These are phyloP conservation scores for Petasospora fabianii DNA, from an alignment of 1,139 yeast species.

Conservation along the genomic window DNA sequence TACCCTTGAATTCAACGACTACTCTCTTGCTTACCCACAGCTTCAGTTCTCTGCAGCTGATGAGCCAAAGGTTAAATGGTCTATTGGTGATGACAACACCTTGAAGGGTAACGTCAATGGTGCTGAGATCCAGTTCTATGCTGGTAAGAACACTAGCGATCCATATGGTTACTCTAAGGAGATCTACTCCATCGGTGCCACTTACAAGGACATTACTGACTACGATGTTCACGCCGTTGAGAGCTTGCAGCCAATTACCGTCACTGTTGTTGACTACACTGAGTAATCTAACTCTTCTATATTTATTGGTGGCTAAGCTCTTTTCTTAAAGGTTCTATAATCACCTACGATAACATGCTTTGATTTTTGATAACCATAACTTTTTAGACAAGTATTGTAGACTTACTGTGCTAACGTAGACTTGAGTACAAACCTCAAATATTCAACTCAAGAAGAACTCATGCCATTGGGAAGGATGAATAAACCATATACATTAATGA, in stretches of 20 bases:
- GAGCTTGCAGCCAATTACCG: slow-evolving; percentile 1
- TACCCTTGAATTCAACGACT: slow-evolving; percentile 1
- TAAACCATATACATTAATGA: too few species aligned
- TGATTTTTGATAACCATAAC: too few species aligned
- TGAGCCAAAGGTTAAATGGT: slow-evolving; percentile 9
- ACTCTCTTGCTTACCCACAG: slow-evolving; percentile 6
- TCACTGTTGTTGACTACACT: too few species aligned
- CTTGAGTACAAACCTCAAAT: too few species aligned
- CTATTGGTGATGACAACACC: neutral
- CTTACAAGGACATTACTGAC: neutral
- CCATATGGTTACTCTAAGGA: slow-evolving; percentile 26
- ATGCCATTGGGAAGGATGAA: too few species aligned
- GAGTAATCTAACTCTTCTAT: too few species aligned
- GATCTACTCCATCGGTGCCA: slow-evolving; percentile 10
- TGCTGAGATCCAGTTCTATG: slow-evolving; percentile 6
- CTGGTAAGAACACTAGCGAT: slow-evolving; percentile 11
- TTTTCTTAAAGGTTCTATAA: too few species aligned
- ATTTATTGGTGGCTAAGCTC: too few species aligned
- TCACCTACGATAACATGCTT: too few species aligned
- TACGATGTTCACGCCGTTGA: slow-evolving; percentile 1
- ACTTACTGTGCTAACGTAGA: too few species aligned
- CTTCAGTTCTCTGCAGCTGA: slow-evolving; percentile 4
- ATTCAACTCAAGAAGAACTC: too few species aligned
- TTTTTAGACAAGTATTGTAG: too few species aligned
- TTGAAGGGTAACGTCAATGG: slow-evolving; percentile 4